phyloP scores from a whole-genome alignment of 2,329 filamentous ascomycete genomes.

The Rutstroemia sp. region DNA sequence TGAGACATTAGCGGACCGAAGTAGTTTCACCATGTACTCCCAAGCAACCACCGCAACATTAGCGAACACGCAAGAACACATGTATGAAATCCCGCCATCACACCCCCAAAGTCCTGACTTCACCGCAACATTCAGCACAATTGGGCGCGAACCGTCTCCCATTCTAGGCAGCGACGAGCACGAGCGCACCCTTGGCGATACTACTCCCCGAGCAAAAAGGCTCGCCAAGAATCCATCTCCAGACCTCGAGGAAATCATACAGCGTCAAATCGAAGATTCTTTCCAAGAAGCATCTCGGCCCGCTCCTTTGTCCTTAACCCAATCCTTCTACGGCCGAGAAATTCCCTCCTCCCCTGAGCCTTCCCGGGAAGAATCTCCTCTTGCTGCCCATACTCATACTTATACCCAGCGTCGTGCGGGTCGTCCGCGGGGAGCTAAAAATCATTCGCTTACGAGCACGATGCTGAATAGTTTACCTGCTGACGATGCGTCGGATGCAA shows the following conservation, averaged over 20 bases:
- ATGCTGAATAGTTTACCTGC: not conserved
- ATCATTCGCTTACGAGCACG: not conserved
- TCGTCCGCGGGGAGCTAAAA: not conserved
- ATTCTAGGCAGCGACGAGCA: constrained; percentile 1
- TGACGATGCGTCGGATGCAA: not conserved
- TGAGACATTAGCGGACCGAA: too few relatives aligned
- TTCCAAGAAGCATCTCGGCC: not conserved
- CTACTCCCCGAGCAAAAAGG: not conserved
- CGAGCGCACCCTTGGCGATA: not conserved
- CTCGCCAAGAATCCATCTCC: not conserved
- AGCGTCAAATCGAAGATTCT: not conserved
- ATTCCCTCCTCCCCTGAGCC: not conserved
- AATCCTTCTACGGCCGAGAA: not conserved
- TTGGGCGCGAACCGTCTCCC: not conserved
- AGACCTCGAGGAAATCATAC: not conserved
- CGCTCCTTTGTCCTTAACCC: not conserved
- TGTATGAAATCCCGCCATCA: not conserved
- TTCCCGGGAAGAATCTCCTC: not conserved
- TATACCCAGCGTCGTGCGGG: not conserved
- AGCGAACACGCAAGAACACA: not conserved
- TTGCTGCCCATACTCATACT: not conserved
- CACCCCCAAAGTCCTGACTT: not conserved
- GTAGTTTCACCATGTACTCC: too few relatives aligned
- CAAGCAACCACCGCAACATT: too few relatives aligned
- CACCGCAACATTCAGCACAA: not conserved